These are phyloP conservation scores for Dictyostelium gargantuum DNA, from an alignment of 208 protist genomes.

Conservation along the genomic window DNA sequence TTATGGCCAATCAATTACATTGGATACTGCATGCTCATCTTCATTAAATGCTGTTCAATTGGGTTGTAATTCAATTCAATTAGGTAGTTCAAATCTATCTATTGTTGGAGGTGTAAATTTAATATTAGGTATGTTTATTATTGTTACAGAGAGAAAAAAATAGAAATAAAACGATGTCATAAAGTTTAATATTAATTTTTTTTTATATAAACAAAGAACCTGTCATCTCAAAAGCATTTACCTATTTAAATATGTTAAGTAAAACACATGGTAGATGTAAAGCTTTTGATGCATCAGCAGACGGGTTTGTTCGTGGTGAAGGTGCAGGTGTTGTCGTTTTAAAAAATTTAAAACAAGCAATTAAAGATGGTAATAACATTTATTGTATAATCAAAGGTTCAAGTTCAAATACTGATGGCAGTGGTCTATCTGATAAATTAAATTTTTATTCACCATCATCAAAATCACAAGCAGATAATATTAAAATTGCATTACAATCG, in stretches of 20 bases:
- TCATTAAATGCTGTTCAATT: conserved; percentile 80
- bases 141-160: background rate
- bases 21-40: conserved; percentile 40
- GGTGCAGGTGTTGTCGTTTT: conserved; percentile 36
- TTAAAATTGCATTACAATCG: background rate
- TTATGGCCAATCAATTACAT: too few species aligned
- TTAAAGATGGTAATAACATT: conserved; percentile 35
- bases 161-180: too few species aligned
- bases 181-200: too few species aligned
- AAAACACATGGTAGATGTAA: conserved; percentile 74
- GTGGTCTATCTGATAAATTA: background rate
- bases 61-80: background rate
- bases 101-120: background rate
- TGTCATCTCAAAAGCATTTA: too few species aligned
- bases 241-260: too few species aligned
- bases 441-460: background rate
- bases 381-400: too few species aligned
- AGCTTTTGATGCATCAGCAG: conserved; percentile 82
- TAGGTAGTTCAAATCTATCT: conserved; percentile 57
- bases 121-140: background rate
- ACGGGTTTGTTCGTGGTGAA: conserved; percentile 88
- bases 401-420: conserved; percentile 21
- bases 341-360: too few species aligned
- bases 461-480: background rate
- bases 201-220: too few species aligned